phyloP scores from a whole-genome alignment of 2,329 filamentous ascomycete species.

The Paraconiothyrium sp. region DNA sequence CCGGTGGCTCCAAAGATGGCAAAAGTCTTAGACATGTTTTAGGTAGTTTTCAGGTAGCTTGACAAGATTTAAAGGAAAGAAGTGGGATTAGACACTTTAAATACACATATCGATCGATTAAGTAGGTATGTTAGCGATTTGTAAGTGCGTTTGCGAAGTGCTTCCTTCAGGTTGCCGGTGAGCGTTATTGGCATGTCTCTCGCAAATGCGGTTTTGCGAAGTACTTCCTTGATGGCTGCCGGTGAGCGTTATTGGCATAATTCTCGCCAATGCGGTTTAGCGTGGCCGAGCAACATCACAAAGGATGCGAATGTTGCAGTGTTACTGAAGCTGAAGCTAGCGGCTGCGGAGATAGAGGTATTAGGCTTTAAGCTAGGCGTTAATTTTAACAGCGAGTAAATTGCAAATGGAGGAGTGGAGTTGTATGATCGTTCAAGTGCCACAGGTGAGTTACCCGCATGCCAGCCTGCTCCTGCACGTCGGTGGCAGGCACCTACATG shows the following conservation, averaged over 20 bases:
- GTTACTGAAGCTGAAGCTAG: too few species aligned
- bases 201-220: constrained; percentile 4
- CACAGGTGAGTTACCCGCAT: too few species aligned
- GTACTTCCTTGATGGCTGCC: neutral
- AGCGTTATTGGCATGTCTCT: constrained; percentile 7
- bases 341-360: too few species aligned
- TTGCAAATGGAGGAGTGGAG: too few species aligned
- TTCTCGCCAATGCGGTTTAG: too few species aligned
- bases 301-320: too few species aligned
- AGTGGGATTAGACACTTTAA: constrained; percentile 8
- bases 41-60: constrained; percentile 10
- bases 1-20: constrained; percentile 63
- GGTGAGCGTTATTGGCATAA: neutral
- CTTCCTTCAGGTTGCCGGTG: constrained; percentile 10
- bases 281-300: too few species aligned
- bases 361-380: too few species aligned
- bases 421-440: too few species aligned
- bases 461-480: too few species aligned
- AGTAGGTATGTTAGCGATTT: constrained; percentile 14
- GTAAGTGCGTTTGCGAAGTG: constrained; percentile 12
- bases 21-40: constrained; percentile 37
- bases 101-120: constrained; percentile 12
- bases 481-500: too few species aligned
- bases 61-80: constrained; percentile 20
- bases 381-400: too few species aligned